Conservation (phyloP, 768 basidiomycete species). For the Pleurotus sapidus region DNA sequence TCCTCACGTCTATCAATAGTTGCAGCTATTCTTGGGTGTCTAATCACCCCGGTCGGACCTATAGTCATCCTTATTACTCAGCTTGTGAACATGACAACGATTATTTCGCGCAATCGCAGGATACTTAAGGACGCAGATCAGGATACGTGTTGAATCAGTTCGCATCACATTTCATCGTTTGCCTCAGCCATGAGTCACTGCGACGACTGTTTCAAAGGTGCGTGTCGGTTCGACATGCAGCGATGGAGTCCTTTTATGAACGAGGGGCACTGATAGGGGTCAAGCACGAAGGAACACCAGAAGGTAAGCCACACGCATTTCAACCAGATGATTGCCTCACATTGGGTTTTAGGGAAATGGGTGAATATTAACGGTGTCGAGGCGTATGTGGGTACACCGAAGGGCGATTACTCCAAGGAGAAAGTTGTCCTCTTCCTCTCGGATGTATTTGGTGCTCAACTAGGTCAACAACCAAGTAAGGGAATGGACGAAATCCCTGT, state of each 20-base stretch:
- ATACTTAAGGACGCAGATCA: no score
- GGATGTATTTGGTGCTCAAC: conserved; percentile 49
- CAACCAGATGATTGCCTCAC: conserved; percentile 4
- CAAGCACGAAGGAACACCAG: conserved; percentile 44
- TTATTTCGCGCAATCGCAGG: no score
- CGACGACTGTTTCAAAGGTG: conserved; percentile 54
- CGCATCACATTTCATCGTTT: no score
- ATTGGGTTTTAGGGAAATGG: conserved; percentile 35
- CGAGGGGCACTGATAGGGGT: conserved; percentile 32
- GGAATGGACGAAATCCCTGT: not conserved
- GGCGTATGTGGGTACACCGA: conserved; percentile 54
- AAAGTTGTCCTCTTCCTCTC: conserved; percentile 55
- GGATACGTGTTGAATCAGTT: no score
- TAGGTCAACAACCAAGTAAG: conserved; percentile 44
- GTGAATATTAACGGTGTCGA: conserved; percentile 44
- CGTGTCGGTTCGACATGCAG: not conserved
- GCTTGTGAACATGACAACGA: no score
- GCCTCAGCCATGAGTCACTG: conserved; percentile 45
- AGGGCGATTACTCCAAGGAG: conserved; percentile 45
- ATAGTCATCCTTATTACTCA: no score
- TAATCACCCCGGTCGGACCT: no score
- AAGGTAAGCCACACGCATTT: conserved; percentile 28
- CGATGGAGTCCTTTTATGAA: not conserved
- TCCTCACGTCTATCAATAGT: no score
- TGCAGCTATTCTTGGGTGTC: no score